Conservation (phyloP, 2,329 filamentous ascomycete genomes). For the Myriosclerotinia scirpicola region DNA sequence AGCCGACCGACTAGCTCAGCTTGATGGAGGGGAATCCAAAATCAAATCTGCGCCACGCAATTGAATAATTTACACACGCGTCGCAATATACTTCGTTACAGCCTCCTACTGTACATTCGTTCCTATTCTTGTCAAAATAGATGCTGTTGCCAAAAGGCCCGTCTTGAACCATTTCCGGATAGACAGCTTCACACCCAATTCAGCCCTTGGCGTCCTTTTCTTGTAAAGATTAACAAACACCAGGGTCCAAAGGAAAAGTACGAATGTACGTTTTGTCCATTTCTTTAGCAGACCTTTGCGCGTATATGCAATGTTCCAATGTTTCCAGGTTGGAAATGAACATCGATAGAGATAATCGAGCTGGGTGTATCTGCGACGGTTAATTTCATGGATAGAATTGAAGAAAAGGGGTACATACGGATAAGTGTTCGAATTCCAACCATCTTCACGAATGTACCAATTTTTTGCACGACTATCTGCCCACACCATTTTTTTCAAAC, state of each 20-base stretch:
- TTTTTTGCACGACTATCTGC: constrained; percentile 47
- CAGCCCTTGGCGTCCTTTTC: neutral
- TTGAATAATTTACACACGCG: neutral
- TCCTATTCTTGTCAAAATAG: neutral
- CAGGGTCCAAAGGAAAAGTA: neutral
- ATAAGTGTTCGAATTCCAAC: constrained; percentile 52
- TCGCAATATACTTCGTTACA: neutral
- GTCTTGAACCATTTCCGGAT: constrained; percentile 8
- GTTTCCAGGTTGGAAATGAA: constrained; percentile 53
- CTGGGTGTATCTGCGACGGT: constrained; percentile 47
- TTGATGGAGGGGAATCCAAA: neutral
- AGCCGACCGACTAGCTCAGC: neutral
- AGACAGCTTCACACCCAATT: neutral
- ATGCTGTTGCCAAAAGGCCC: neutral
- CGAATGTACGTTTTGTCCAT: constrained; percentile 26
- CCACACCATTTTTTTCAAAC: constrained; percentile 50
- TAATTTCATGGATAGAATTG: neutral
- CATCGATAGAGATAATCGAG: constrained; percentile 52
- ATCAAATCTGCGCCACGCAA: neutral
- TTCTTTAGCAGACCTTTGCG: constrained; percentile 46
- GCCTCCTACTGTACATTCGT: neutral
- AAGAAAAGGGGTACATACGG: constrained; percentile 41
- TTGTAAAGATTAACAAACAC: neutral
- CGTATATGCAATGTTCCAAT: constrained; percentile 55
- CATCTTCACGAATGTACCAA: constrained; percentile 50